phyloP scores from a whole-genome alignment of 2,329 filamentous ascomycete species.

The Diaporthe destruens region DNA sequence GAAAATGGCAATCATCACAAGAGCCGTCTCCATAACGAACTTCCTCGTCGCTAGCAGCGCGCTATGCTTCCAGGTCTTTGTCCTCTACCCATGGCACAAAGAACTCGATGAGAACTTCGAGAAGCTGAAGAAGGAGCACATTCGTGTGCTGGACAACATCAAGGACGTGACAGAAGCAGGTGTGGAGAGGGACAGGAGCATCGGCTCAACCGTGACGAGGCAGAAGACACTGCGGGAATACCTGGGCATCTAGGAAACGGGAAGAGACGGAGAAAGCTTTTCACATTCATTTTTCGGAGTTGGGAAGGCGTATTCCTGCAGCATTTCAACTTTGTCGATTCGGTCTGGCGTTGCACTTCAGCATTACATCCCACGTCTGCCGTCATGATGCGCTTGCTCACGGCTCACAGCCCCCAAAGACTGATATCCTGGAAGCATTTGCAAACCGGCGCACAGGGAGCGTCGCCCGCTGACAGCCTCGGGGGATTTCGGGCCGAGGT shows the following conservation, averaged over 20 bases:
- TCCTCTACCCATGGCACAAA: constrained; percentile 79
- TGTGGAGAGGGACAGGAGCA: constrained; percentile 21
- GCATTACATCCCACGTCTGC: background rate
- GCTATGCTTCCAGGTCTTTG: constrained; percentile 75
- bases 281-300: constrained; percentile 21
- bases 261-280: background rate
- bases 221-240: constrained; percentile 28
- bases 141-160: constrained; percentile 53
- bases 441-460: background rate
- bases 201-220: constrained; percentile 17
- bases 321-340: constrained; percentile 16
- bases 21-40: constrained; percentile 70
- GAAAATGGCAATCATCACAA: constrained; percentile 50
- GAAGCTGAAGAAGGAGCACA: constrained; percentile 69
- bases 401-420: background rate
- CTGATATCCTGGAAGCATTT: constrained; percentile 3
- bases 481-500: background rate
- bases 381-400: background rate
- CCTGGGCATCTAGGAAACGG: background rate
- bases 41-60: constrained; percentile 75
- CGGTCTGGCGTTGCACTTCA: constrained; percentile 10
- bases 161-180: constrained; percentile 19
- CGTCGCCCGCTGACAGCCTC: constrained; percentile 1
- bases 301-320: constrained; percentile 13
- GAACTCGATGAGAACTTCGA: constrained; percentile 73